Evolutionary conservation across 1,284 basidiomycete genomes (phyloP), one percentile per base, ranked within the genome.

Genomic region (Cryptococcus sp.): DNA sequence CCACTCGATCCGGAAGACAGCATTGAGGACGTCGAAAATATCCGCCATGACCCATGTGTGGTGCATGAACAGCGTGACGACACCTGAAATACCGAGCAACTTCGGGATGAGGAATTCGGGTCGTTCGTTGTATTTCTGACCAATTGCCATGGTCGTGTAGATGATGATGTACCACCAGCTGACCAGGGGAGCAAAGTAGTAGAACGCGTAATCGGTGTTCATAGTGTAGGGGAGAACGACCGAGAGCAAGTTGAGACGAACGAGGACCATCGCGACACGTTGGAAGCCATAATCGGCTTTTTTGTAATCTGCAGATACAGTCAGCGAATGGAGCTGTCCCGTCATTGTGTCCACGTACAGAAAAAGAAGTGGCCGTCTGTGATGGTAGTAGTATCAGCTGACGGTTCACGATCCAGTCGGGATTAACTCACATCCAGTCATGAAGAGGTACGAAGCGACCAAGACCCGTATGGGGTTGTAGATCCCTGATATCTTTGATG

Each of bases 161-260:
- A 93, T 86, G 81, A 93, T 84, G 57, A 91, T 78, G 78, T 89
- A 94, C 75, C 77, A 78, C 73, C 74, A 77, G 23, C 66, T 87
- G 23, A 91, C 89, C 65, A 92, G 81, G 8, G 89, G 89, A 3
- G 90, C 84, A 73, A 93, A 92, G 78, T 93, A 92, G 77, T 93
- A 92, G 55, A 86, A 90, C 62, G 91, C 84, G 76, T 93, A 95
- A 78, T 91, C 84, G 60, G 90, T 92, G 80, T 93, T 86, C 91
- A 94, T 93, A 52, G 86, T 85, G 79, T 93, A 94, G 7, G 88
- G 88, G 45, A 94, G 82, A 16, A 87, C 80, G 50, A 93, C 79
- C 0, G 91, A 91, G 48, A 93, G 82, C 45, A 93, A 78, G 77
- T 94, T 94, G 58, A 93, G 80, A 8, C 92, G 86, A 56, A 93